These are phyloP conservation scores for Pholiota molesta DNA, from an alignment of 768 basidiomycete species.

Conservation along the genomic window DNA sequence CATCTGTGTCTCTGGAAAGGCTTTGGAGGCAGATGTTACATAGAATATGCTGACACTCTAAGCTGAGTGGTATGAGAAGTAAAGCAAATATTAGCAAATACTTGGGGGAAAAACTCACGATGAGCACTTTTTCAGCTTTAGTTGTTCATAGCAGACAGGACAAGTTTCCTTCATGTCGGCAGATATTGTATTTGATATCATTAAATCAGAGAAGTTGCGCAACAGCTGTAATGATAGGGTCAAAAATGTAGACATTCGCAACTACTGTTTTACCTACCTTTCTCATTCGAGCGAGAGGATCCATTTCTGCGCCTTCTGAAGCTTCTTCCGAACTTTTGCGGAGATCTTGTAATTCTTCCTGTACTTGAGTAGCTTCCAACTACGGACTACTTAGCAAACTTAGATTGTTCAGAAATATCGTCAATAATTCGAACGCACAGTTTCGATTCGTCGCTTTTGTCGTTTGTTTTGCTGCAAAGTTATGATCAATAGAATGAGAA, in stretches of 20 bases:
- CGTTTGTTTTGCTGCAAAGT: slow-evolving; percentile 22
- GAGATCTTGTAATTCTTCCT: slow-evolving; percentile 39
- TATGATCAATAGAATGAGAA: not conserved
- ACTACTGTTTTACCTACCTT: slow-evolving; percentile 33
- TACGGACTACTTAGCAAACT: not conserved
- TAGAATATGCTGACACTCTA: slow-evolving; percentile 46
- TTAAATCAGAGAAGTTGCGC: slow-evolving; percentile 39
- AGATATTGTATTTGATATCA: slow-evolving; percentile 37
- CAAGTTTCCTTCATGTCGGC: slow-evolving; percentile 39
- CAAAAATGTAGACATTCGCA: not conserved
- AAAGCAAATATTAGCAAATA: not conserved
- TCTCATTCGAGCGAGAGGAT: slow-evolving; percentile 39
- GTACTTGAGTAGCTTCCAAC: not conserved
- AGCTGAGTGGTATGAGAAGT: slow-evolving; percentile 26
- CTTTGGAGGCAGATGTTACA: slow-evolving; percentile 40
- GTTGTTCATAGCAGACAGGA: slow-evolving; percentile 36
- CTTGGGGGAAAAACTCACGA: slow-evolving; percentile 29
- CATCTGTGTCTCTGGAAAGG: slow-evolving; percentile 30
- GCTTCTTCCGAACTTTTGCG: slow-evolving; percentile 21
- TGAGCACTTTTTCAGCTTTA: slow-evolving; percentile 35
- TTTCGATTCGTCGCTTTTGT: slow-evolving; percentile 25
- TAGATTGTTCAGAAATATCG: not conserved
- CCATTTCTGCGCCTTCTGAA: slow-evolving; percentile 28
- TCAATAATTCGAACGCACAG: slow-evolving; percentile 17
- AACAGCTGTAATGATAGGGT: slow-evolving; percentile 34